Evolutionary conservation across 805 yeast genomes (phyloP).

Genomic region (Cephaloascus albidus): DNA sequence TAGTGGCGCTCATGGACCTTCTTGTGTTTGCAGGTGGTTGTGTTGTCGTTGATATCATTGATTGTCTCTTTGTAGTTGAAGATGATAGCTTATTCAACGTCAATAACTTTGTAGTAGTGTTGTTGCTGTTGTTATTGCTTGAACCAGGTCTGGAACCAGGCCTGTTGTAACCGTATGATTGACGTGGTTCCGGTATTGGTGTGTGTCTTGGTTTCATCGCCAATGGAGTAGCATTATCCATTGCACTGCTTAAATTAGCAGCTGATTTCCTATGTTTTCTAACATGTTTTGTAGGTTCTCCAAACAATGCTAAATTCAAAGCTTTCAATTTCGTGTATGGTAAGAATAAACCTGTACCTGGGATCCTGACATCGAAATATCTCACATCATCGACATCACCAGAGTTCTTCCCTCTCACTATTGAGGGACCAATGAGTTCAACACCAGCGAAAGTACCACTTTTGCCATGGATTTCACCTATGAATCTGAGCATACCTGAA

Average conservation of each 20-base stretch:
- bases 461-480: slow-evolving; percentile 68
- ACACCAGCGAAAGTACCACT: slow-evolving; percentile 78
- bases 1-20: background rate
- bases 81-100: background rate
- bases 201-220: too few relatives aligned
- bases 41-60: background rate
- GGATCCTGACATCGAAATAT: slow-evolving; percentile 57
- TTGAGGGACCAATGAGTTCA: slow-evolving; percentile 63
- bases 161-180: background rate
- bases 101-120: background rate
- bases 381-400: slow-evolving; percentile 70
- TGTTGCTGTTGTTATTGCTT: background rate
- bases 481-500: slow-evolving; percentile 55
- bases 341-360: slow-evolving; percentile 70
- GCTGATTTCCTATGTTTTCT: background rate
- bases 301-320: background rate
- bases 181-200: too few relatives aligned
- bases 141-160: background rate
- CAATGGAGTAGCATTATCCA: background rate
- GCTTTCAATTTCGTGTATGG: slow-evolving; percentile 35
- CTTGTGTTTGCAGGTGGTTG: background rate
- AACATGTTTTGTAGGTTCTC: slow-evolving; percentile 5
- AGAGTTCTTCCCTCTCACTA: slow-evolving; percentile 67
- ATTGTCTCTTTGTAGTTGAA: background rate
- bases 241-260: too few relatives aligned